Evolutionary conservation across 73 alveolate species (phyloP), one percentile per base, ranked within the genome.

Genomic region (Paramecium pentaurelia): DNA sequence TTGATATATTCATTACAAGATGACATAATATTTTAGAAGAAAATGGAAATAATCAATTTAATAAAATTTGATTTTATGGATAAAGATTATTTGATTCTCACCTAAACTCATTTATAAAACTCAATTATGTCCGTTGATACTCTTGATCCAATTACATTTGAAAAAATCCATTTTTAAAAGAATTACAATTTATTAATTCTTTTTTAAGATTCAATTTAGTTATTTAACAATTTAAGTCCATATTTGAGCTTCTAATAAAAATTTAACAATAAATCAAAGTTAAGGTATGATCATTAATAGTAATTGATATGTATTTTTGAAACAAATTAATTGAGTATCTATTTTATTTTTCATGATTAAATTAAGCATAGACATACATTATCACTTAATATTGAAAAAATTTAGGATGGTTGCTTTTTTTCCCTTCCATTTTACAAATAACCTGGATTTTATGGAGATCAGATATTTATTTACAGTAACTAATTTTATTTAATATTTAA

Each of bases 381-480:
- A 18, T 12, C 84, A 11, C 30, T 64, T 3, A 64, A 64, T 64
- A 64, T 64, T 32, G 84, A 64, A 27, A 64, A 64, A 64, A 64
- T 64, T 28, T 64, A 64, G 6, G 84, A 64, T 27, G 84, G 84
- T 34, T 64, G 84, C 27, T 64, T 27, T 14, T 64, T 64, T 64
- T 64, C 42, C 7, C 84, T 64, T 64, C 84, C 84, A 64, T 64
- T 27, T 64, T 64, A 64, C 28, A 64, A 64, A 28, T 64, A 64
- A 64, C 42, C 84, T 64, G 84, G 84, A 27, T 32, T 27, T 64
- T 64, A 64, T 64, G 84, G 84, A 32, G 84, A 64, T 64, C 12
- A 28, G 20, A 64, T 64, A 3, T 64, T 64, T 34, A 64, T 64
- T 3, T 64, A 64, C 49, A 64, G 84, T 64, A 54, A 7, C 8